A percentile compares a stretch with the other conserved stretches of the same genome.
These are phyloP conservation scores for Annulohypoxylon stygium DNA, from an alignment of 495 filamentous ascomycete genomes.

Conservation along the genomic window DNA sequence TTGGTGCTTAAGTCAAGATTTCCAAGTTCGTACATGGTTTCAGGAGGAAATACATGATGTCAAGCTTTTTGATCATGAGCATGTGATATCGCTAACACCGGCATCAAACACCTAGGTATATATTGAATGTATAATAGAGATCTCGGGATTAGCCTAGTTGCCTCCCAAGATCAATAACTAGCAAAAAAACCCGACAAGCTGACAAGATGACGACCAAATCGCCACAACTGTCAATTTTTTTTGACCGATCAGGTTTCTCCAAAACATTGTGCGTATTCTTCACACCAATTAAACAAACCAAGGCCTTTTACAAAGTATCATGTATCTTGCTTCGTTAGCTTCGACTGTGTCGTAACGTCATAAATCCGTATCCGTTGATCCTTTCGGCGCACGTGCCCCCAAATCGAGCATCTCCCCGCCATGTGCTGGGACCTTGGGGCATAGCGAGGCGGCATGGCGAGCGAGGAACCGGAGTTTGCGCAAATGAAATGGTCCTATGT, in stretches of 20 bases:
- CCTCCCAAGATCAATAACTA: neutral
- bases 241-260: neutral
- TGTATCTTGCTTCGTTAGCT: neutral
- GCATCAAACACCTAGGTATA: neutral
- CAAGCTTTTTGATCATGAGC: neutral
- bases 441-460: neutral
- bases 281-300: neutral
- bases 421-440: neutral
- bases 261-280: conserved; percentile 1
- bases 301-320: neutral
- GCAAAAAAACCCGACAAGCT: neutral
- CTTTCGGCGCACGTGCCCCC: neutral
- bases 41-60: too few relatives aligned
- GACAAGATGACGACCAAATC: neutral
- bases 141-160: neutral
- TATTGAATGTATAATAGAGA: conserved; percentile 12
- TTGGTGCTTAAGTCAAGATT: neutral
- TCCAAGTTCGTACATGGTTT: too few relatives aligned
- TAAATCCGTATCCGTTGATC: neutral
- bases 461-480: neutral
- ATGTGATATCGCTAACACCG: neutral
- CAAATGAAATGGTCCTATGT: neutral
- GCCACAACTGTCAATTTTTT: neutral
- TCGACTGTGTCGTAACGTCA: neutral
- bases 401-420: neutral